Conservation (phyloP, 2,329 filamentous ascomycete species). For the Thelonectria blattea region DNA sequence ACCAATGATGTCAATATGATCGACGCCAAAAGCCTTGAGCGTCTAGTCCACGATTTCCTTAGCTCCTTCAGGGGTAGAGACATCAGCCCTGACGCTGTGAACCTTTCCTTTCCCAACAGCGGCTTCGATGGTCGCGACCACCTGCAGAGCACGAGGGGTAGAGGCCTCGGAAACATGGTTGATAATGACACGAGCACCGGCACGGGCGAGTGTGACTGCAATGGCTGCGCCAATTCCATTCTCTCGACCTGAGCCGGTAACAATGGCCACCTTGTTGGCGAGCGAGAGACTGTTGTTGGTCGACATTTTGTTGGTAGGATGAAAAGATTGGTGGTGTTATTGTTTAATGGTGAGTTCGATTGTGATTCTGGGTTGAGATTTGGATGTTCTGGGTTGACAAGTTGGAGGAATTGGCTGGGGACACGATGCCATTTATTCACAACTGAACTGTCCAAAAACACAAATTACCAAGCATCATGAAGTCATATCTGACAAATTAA, state of each 20-base stretch:
- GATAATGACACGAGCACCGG: conserved; percentile 46
- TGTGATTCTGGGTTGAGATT: background rate
- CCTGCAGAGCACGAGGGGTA: conserved; percentile 36
- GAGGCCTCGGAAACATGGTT: conserved; percentile 47
- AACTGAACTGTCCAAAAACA: too few species aligned
- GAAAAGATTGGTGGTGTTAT: background rate
- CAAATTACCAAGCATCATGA: too few species aligned
- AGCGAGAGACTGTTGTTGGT: conserved; percentile 36
- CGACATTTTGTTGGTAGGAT: background rate
- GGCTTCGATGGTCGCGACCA: conserved; percentile 33
- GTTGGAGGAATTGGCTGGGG: too few species aligned
- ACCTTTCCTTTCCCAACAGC: conserved; percentile 9
- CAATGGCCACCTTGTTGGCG: conserved; percentile 46
- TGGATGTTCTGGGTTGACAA: background rate
- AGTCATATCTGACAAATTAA: background rate
- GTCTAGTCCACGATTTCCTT: conserved; percentile 42
- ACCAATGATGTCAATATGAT: conserved; percentile 44
- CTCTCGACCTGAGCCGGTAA: conserved; percentile 50
- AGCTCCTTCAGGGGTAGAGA: conserved; percentile 38
- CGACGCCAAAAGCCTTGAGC: conserved; percentile 38
- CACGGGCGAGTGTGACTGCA: conserved; percentile 43
- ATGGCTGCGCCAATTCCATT: conserved; percentile 50
- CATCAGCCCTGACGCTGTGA: conserved; percentile 40
- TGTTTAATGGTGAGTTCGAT: background rate
- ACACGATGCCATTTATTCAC: too few species aligned